phyloP scores from a whole-genome alignment of 2,329 filamentous ascomycete genomes.

The Cryoendolithus antarcticus region DNA sequence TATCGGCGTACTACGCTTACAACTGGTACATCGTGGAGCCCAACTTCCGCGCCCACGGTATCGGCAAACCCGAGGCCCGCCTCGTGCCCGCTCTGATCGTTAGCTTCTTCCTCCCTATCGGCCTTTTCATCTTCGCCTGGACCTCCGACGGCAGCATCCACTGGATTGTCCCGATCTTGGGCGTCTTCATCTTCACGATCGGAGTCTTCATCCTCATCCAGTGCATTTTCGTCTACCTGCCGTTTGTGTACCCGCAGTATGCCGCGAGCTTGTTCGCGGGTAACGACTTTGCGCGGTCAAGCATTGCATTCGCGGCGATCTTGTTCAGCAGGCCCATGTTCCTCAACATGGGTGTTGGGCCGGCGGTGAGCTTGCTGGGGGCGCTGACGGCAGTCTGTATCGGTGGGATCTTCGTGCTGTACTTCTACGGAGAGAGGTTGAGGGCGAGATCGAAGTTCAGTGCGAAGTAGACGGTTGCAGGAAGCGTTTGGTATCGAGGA shows the following conservation, averaged over 20 bases:
- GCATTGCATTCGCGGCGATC: constrained; percentile 47
- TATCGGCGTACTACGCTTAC: constrained; percentile 20
- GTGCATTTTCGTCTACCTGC: constrained; percentile 29
- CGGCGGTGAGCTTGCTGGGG: constrained; percentile 45
- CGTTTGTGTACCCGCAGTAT: constrained; percentile 26
- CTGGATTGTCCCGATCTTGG: constrained; percentile 29
- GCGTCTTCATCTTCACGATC: constrained; percentile 27
- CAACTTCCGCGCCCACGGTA: constrained; percentile 12
- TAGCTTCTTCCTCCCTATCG: constrained; percentile 18
- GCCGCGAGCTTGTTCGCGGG: constrained; percentile 48
- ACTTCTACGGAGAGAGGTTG: constrained; percentile 43
- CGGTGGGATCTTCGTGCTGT: constrained; percentile 42
- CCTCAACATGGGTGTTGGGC: constrained; percentile 44
- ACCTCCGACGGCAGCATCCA: constrained; percentile 17
- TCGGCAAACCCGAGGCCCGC: constrained; percentile 18
- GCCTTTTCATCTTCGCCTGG: constrained; percentile 24
- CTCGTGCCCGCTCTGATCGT: constrained; percentile 20
- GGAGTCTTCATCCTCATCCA: constrained; percentile 31
- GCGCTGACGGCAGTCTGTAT: constrained; percentile 27
- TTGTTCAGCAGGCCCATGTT: constrained; percentile 50
- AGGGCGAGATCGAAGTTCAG: constrained; percentile 48
- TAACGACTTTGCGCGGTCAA: constrained; percentile 46
- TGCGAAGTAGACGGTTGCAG: constrained; percentile 16
- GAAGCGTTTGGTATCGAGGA: too few relatives aligned
- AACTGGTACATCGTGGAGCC: constrained; percentile 14